Evolutionary conservation across 768 basidiomycete genomes (phyloP).

Genomic region (Baorangia bicolor): DNA sequence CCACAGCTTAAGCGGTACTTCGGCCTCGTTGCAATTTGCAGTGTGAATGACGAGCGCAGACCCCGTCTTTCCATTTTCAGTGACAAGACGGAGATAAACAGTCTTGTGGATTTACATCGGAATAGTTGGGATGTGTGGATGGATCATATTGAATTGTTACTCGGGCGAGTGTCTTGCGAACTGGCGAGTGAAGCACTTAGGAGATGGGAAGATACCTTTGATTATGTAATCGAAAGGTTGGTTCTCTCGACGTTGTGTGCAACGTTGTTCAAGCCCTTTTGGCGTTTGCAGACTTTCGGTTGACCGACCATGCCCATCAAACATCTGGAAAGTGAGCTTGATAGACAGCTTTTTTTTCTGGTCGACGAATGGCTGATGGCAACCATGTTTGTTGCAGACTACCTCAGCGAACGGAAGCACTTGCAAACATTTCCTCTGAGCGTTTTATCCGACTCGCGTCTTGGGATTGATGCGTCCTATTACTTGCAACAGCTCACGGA

Average conservation of each 20-base stretch:
- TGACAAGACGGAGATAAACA: background rate
- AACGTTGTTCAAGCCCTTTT: conserved; percentile 21
- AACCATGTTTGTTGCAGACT: conserved; percentile 47
- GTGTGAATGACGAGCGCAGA: background rate
- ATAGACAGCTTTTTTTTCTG: background rate
- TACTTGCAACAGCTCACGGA: conserved; percentile 83
- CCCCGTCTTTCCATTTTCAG: background rate
- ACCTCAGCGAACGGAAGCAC: conserved; percentile 86
- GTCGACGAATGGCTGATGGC: background rate
- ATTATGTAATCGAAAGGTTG: conserved; percentile 30
- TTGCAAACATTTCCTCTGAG: conserved; percentile 78
- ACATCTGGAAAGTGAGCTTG: conserved; percentile 70
- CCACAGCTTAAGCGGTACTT: conserved; percentile 1
- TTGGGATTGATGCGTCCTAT: conserved; percentile 94
- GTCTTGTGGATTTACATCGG: background rate
- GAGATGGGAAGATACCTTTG: conserved; percentile 10
- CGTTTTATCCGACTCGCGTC: conserved; percentile 83
- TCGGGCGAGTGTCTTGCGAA: background rate
- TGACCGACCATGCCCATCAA: conserved; percentile 68
- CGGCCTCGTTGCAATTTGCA: conserved; percentile 4
- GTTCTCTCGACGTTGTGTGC: conserved; percentile 17
- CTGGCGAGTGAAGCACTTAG: background rate
- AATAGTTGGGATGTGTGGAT: background rate
- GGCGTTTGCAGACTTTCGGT: background rate
- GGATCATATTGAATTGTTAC: background rate